Percentiles rank a stretch among this genome's conserved stretches.
Evolutionary conservation across 2,329 filamentous ascomycete species (phyloP).

Genomic region (Colletotrichum lindemuthianum): DNA sequence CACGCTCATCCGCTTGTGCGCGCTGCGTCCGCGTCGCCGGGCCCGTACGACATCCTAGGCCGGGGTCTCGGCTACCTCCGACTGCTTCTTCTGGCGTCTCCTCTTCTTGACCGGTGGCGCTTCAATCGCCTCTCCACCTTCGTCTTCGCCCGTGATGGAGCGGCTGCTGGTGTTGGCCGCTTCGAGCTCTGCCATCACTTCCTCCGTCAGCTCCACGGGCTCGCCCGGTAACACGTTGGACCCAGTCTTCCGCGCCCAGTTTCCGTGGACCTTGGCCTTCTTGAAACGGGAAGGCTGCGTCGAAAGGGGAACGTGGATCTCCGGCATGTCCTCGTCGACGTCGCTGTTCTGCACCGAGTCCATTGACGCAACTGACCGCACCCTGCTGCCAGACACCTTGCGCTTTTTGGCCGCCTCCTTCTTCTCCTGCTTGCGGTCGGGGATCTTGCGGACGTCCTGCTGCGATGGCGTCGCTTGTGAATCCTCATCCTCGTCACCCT

Average conservation of each 20-base stretch:
- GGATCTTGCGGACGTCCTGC: conserved; percentile 14
- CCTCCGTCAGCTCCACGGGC: background rate
- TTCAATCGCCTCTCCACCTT: background rate
- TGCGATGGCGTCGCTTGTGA: conserved; percentile 16
- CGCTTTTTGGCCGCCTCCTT: conserved; percentile 17
- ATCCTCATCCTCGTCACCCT: conserved; percentile 14
- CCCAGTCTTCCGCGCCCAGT: conserved; percentile 28
- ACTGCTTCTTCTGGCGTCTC: background rate
- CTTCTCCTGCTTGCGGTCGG: conserved; percentile 28
- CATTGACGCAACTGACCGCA: conserved; percentile 7
- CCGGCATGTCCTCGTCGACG: conserved; percentile 31
- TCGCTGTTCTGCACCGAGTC: conserved; percentile 29
- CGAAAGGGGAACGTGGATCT: conserved; percentile 23
- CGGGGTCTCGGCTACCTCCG: conserved; percentile 9
- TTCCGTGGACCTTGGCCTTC: conserved; percentile 10
- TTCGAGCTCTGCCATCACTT: conserved; percentile 9
- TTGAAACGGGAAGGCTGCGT: conserved; percentile 4
- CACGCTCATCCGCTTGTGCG: background rate
- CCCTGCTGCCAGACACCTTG: conserved; percentile 15
- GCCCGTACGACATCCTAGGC: conserved; percentile 13
- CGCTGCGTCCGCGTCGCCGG: background rate
- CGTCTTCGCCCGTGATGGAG: background rate
- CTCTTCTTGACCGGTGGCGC: background rate
- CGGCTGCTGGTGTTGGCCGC: background rate
- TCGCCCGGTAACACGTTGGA: conserved; percentile 8